Evolutionary conservation across 2,329 filamentous ascomycete genomes (phyloP), one percentile per base, ranked within the genome.

Genomic region (Botrytis paeoniae): DNA sequence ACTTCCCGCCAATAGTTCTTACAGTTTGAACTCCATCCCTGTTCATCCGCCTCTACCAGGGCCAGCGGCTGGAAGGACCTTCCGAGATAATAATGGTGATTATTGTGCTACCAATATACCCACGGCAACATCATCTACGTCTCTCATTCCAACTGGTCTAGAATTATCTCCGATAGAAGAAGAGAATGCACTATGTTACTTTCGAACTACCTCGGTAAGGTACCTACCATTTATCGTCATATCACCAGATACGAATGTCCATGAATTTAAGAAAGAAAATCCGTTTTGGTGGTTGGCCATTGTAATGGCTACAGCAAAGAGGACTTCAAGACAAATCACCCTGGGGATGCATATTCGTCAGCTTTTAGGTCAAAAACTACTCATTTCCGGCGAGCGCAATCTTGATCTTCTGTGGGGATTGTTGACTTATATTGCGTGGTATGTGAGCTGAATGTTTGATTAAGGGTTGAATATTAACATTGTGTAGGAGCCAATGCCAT

Each of bases 331-430:
- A 69, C 85, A 87, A 72, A 68, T 80, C 0, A 78, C 79, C 1
- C 77, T 86, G 51, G 81, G 81, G 51, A 82, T 83, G 3, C 82
- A 81, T 29, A 80, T 86, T 9, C 84, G 84, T 60, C 81, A 83
- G 62, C 81, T 85, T 39, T 70, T 88, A 22, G 83, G 85, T 0
- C 81, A 84, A n/a, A 83, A 83, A 72, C 80, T 87, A 39, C 76
- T 89, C 10, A 73, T 87, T 20, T 82, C 85, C 16, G 80, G 83
- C n/a, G 86, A 88, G 72, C 83, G 84, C 69, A 84, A 79, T 65
- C 61, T 80, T 89, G 88, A 89, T 75, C 75, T 89, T 18, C 80
- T 90, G 2, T 81, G 86, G 18, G 87, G 87, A 0, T 73, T 89
- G 5, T 77, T 90, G 25, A 29, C 29, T 37, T 63, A 63, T 73